These are phyloP conservation scores for Botryotinia convoluta DNA, from an alignment of 2,329 filamentous ascomycete species.

Conservation along the genomic window DNA sequence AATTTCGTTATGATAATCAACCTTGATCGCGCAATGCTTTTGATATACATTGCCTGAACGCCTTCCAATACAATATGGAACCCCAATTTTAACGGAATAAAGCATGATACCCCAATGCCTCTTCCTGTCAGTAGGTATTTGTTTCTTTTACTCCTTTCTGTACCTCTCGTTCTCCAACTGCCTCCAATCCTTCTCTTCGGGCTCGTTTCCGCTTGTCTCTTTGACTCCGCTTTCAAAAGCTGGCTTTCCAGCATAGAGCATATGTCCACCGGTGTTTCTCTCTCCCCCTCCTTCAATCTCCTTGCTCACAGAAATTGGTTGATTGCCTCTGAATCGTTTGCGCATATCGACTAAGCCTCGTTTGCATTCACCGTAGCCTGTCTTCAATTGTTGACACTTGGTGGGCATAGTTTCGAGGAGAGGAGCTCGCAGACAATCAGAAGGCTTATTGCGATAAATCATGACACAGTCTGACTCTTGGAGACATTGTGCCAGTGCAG, in stretches of 20 bases:
- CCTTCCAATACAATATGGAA: background rate
- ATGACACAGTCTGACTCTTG: conserved; percentile 97
- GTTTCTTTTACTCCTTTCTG: conserved; percentile 36
- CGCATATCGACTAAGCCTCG: conserved; percentile 98
- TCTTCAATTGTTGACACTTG: conserved; percentile 89
- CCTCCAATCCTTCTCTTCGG: conserved; percentile 58
- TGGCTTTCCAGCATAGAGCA: conserved; percentile 76
- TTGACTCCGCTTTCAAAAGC: conserved; percentile 65
- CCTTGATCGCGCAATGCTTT: background rate
- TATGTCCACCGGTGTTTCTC: conserved; percentile 47
- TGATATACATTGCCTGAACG: background rate
- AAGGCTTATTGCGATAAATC: conserved; percentile 79
- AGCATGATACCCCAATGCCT: background rate
- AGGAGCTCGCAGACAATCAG: conserved; percentile 83
- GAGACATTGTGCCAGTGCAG: conserved; percentile 89
- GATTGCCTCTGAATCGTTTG: conserved; percentile 93
- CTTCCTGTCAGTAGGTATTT: background rate
- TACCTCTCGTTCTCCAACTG: conserved; percentile 64
- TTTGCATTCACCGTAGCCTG: conserved; percentile 92
- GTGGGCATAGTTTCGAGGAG: conserved; percentile 78
- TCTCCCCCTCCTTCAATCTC: conserved; percentile 56
- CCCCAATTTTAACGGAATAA: background rate
- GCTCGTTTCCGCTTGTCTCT: conserved; percentile 66
- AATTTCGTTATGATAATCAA: conserved; percentile 8
- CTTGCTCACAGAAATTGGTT: conserved; percentile 68